Conservation (phyloP, 805 yeast genomes). For the Wickerhamiella bombiphila region DNA sequence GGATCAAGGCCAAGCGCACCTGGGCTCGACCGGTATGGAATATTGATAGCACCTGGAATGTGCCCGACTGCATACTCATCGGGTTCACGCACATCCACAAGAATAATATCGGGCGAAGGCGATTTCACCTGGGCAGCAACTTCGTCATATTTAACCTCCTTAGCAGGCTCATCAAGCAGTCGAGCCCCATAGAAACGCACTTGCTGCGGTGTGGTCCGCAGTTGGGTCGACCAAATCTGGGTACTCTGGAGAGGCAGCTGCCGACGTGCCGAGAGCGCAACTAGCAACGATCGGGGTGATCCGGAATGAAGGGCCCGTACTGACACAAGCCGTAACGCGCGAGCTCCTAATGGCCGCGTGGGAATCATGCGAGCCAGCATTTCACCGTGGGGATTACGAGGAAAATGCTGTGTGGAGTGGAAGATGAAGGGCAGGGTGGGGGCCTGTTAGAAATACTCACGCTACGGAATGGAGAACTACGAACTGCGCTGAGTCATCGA, state of each 20-base stretch:
- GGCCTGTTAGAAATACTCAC: background rate
- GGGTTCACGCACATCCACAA: conserved; percentile 91
- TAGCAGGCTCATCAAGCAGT: conserved; percentile 30
- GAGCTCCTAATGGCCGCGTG: background rate
- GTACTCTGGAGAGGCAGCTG: no score
- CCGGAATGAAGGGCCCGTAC: background rate
- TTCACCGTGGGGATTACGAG: no score
- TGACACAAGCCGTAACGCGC: no score
- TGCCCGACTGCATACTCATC: conserved; percentile 57
- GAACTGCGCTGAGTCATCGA: no score
- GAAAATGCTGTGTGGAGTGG: no score
- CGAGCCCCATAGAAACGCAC: conserved; percentile 17
- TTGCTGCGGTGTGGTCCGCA: background rate
- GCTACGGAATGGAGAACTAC: no score
- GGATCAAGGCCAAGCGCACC: conserved; percentile 72
- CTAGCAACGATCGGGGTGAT: background rate
- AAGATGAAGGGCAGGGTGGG: no score
- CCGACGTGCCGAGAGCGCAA: background rate
- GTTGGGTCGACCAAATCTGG: background rate
- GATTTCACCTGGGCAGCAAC: conserved; percentile 33
- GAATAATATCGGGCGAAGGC: conserved; percentile 35
- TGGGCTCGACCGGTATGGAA: conserved; percentile 82
- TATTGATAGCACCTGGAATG: conserved; percentile 72
- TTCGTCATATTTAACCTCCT: conserved; percentile 37
- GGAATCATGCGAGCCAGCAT: no score